These are phyloP conservation scores for Litsea cubeba DNA, from an alignment of 164 flowering plant genomes.

Conservation along the genomic window DNA sequence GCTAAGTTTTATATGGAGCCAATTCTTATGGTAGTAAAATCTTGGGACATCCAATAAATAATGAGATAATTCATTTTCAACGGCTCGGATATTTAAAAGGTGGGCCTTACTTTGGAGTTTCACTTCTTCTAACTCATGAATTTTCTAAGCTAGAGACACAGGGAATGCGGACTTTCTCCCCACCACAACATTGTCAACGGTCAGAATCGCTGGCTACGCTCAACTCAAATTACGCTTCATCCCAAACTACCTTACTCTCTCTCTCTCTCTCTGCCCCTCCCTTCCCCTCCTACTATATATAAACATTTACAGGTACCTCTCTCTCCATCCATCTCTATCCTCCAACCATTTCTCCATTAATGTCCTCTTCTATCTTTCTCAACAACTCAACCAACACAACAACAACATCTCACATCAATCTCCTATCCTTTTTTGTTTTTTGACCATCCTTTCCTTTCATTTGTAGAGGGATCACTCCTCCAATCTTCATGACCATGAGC, in stretches of 20 bases:
- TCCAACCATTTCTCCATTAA: not conserved
- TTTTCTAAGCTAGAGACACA: no score
- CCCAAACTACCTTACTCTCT: not conserved
- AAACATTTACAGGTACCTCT: not conserved
- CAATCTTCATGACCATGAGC: constrained; percentile 6
- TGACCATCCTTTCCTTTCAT: not conserved
- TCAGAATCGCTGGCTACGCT: constrained; percentile 4
- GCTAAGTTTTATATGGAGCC: no score
- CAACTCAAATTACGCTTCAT: not conserved
- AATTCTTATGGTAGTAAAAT: no score
- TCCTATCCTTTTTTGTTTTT: not conserved
- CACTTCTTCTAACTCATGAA: no score
- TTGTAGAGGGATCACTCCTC: not conserved
- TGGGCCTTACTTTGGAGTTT: no score
- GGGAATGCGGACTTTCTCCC: not conserved
- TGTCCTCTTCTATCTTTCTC: not conserved
- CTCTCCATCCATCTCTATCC: not conserved
- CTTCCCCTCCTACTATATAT: not conserved
- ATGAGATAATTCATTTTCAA: no score
- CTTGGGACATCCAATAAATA: no score
- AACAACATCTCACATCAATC: not conserved
- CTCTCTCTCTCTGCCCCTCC: not conserved
- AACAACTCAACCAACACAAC: not conserved
- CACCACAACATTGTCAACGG: constrained; percentile 3
- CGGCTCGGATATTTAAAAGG: no score